Percentiles rank a stretch among this genome's conserved stretches.
Evolutionary conservation across 2,329 filamentous ascomycete species (phyloP).

Genomic region (Fusarium praegraminearum): DNA sequence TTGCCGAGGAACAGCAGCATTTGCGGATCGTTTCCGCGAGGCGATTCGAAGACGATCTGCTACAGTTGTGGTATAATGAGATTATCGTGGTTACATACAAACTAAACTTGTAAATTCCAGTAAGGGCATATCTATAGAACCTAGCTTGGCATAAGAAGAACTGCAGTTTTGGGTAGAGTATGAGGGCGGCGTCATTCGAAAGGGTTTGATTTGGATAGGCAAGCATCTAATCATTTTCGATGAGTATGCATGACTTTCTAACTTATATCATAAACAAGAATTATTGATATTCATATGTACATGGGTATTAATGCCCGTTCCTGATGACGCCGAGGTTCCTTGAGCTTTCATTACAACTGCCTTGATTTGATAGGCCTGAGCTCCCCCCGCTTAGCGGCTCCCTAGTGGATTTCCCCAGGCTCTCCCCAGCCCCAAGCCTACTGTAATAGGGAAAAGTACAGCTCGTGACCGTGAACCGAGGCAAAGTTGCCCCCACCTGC

Average conservation of each 20-base stretch:
- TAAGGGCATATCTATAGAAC: neutral
- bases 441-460: slow-evolving; percentile 8
- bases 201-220: neutral
- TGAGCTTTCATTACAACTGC: slow-evolving; percentile 40
- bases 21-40: slow-evolving; percentile 64
- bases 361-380: slow-evolving; percentile 41
- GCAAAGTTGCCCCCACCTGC: slow-evolving; percentile 41
- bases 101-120: neutral
- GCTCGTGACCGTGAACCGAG: slow-evolving; percentile 45
- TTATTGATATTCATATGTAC: neutral
- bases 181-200: neutral
- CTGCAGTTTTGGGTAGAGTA: neutral
- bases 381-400: slow-evolving; percentile 15
- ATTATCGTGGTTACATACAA: neutral
- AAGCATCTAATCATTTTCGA: neutral
- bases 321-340: slow-evolving; percentile 5
- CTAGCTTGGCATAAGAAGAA: neutral
- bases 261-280: neutral
- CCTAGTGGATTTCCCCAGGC: slow-evolving; percentile 41
- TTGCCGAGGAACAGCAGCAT: slow-evolving; percentile 64
- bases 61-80: slow-evolving; percentile 30
- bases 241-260: neutral
- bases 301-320: neutral
- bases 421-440: slow-evolving; percentile 4
- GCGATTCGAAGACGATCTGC: slow-evolving; percentile 57